Evolutionary conservation across 257 asterid species (phyloP), one percentile per base, ranked within the genome.

Genomic region (Fraxinus americana): DNA sequence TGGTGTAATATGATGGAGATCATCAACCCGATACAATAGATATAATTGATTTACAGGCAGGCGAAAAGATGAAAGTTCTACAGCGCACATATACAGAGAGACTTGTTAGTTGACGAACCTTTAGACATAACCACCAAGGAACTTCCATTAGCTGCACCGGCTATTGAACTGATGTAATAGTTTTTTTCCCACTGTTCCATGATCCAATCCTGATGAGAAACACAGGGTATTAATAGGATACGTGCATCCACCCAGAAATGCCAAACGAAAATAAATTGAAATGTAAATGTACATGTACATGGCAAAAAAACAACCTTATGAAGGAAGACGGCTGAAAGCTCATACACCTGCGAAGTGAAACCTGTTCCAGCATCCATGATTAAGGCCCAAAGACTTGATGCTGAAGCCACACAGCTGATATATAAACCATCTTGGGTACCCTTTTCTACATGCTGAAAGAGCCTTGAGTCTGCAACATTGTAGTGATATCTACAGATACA

Each of bases 361-460:
- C 96, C 97, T 19, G 98, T 92, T 75, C 98, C 98, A 3, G 98
- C 98, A 86, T 94, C 98, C 98, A 94, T 94, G 85, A 94, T 94
- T 78, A 94, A 88, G 82, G 98, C 98, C 98, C 98, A 94, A 72
- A 94, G 97, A 81, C 89, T 94, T 79, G 93, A 82, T n/a, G 98
- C 94, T 19, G 97, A 94, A 73, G 96, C 98, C 81, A 94, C 98
- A 66, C 97, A 94, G 87, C 97, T 94, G 75, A 94, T 94, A 77
- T 89, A 92, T 19, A 94, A 80, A 75, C 97, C 97, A 82, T 94
- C 98, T 86, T 94, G 97, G 57, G 91, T 94, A 45, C 98, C 98
- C 89, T 94, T 94, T 70, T 92, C 96, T 39, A 93, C 92, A 81
- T 93, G 97, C 82, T 91, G 98, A 54, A 86, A 85, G 52, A 93